Evolutionary conservation across 1,284 basidiomycete genomes (phyloP).

Genomic region (Bothia castanella): DNA sequence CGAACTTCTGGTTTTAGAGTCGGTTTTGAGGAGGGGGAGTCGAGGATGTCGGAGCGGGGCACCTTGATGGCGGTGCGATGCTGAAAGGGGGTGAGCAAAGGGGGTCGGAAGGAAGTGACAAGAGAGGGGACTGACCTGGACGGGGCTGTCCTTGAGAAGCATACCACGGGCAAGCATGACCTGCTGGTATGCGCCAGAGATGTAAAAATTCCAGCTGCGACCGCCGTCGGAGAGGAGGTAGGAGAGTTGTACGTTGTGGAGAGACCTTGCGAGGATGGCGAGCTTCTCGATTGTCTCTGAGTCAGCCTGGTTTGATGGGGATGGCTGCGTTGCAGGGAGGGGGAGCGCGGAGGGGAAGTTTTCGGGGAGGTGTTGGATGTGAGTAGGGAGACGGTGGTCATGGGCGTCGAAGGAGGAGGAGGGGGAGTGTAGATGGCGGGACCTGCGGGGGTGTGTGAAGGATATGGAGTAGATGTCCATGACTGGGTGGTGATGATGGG

Average conservation of each 20-base stretch:
- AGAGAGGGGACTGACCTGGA: slow-evolving; percentile 52
- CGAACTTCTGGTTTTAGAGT: slow-evolving; percentile 85
- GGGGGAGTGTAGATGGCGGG: slow-evolving; percentile 56
- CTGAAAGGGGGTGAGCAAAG: slow-evolving; percentile 37
- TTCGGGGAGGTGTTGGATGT: slow-evolving; percentile 32
- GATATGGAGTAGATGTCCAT: slow-evolving; percentile 95
- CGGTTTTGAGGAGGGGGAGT: slow-evolving; percentile 78
- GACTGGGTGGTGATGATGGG: background rate
- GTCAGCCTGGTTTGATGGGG: slow-evolving; percentile 46
- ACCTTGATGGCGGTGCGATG: slow-evolving; percentile 86
- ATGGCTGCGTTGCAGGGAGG: slow-evolving; percentile 42
- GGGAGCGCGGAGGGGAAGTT: slow-evolving; percentile 36
- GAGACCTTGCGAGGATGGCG: slow-evolving; percentile 71
- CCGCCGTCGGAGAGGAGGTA: slow-evolving; percentile 72
- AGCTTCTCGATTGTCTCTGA: slow-evolving; percentile 79
- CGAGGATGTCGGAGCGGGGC: slow-evolving; percentile 88
- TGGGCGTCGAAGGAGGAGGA: slow-evolving; percentile 63
- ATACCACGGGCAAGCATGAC: slow-evolving; percentile 89
- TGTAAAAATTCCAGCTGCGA: slow-evolving; percentile 82
- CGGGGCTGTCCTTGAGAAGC: slow-evolving; percentile 86
- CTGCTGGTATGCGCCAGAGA: slow-evolving; percentile 88
- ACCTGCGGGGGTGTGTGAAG: slow-evolving; percentile 80
- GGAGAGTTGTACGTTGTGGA: slow-evolving; percentile 79
- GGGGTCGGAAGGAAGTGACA: slow-evolving; percentile 12
- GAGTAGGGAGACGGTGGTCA: slow-evolving; percentile 46